These are phyloP conservation scores for Penicillium psychrosexuale DNA, from an alignment of 2,329 filamentous ascomycete species.

Conservation along the genomic window DNA sequence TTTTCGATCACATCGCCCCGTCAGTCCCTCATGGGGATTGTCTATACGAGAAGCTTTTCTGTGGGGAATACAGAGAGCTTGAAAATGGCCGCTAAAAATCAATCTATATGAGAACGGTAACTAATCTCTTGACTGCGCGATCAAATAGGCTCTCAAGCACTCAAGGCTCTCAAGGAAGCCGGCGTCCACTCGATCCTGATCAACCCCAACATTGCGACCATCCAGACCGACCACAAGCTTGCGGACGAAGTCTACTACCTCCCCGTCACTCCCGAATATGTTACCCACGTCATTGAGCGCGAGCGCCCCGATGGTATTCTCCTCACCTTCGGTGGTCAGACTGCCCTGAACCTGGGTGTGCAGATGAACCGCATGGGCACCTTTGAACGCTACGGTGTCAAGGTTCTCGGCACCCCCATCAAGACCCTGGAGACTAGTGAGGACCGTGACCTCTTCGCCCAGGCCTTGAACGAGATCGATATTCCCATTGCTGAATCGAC, in stretches of 20 bases:
- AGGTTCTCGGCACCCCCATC: slow-evolving; percentile 91
- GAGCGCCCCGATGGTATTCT: slow-evolving; percentile 96
- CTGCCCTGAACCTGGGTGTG: slow-evolving; percentile 92
- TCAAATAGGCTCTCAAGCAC: slow-evolving; percentile 76
- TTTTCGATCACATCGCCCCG: neutral
- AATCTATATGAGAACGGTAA: neutral
- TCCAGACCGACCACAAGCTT: slow-evolving; percentile 93
- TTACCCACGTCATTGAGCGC: slow-evolving; percentile 93
- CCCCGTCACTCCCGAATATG: slow-evolving; percentile 95
- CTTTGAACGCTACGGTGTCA: slow-evolving; percentile 92
- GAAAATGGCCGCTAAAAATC: neutral
- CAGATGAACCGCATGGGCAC: slow-evolving; percentile 95
- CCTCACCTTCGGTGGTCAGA: slow-evolving; percentile 95
- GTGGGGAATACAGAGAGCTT: slow-evolving; percentile 10
- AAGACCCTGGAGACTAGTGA: slow-evolving; percentile 91
- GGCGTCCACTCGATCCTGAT: slow-evolving; percentile 88
- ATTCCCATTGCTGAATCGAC: slow-evolving; percentile 97
- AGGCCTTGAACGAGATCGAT: slow-evolving; percentile 93
- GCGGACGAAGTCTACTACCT: slow-evolving; percentile 98
- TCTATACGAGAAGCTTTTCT: neutral
- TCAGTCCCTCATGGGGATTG: slow-evolving; percentile 1
- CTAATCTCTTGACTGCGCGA: slow-evolving; percentile 19
- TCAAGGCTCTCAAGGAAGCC: slow-evolving; percentile 95
- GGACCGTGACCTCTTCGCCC: slow-evolving; percentile 92
- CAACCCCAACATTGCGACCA: slow-evolving; percentile 97